Evolutionary conservation across 1,139 yeast genomes (phyloP), one percentile per base, ranked within the genome.

Genomic region (Meyerozyma sp.): DNA sequence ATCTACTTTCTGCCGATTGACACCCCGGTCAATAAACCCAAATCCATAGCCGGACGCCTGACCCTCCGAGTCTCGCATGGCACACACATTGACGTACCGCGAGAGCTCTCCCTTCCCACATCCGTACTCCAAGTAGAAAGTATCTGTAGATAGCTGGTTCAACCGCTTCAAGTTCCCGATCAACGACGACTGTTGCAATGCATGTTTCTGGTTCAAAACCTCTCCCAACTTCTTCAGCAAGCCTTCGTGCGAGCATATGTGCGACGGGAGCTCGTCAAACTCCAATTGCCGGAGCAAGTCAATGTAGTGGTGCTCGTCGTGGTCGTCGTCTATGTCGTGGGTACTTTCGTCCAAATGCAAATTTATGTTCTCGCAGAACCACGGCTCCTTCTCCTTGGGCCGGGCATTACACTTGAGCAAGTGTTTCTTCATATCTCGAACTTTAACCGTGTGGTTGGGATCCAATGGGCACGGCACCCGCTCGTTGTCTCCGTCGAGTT

Each of bases 51-150:
- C 29, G 6, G 20, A 14, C 6, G 26, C n/a, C 18, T 25, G 23
- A 7, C 34, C 28, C 37, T 39, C 27, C 16, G 18, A 14, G 54
- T 65, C 69, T 25, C 55, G 52, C 3, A 65, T 39, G 8, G 77
- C 59, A 41, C 84, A 75, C 44, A 70, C 63, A 47, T 77, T 72
- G n/a, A 88, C 69, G 54, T 79, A 86, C 47, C 95, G 65, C 0
- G 91, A 79, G 23, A 90, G 71, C 58, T 90, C 97, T 1, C 86
- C 96, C 47, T 91, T 77, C 0, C 97, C 97, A 59, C 95, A 86
- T 0, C 97, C 97, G 67, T 88, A 89, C 60, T 90, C 97, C 23
- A 86, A 60, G 54, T 82, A 78, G 42, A 75, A 66, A 35, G 58
- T 55, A 4, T 65, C 54, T 3, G 59, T 40, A 1, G 65, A 63